Evolutionary conservation across 2,329 filamentous ascomycete species (phyloP), one percentile per base, ranked within the genome.

Genomic region (Anisogramma anomala): DNA sequence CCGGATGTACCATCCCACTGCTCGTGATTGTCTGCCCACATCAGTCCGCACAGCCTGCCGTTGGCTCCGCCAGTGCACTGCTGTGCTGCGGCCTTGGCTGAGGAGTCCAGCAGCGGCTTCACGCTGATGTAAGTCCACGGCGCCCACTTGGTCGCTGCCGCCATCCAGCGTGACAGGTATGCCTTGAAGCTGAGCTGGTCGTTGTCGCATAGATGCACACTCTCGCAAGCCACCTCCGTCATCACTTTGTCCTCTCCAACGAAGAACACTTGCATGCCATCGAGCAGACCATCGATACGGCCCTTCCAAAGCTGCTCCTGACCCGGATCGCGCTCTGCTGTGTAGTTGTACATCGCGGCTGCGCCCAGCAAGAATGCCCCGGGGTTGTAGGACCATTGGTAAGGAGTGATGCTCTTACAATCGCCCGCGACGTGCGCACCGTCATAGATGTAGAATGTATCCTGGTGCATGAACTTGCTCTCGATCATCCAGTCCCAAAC

Each of bases 321-420:
- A 14, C 22, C 53, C 1, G 41, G 33, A 13, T 41, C 34, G 5
- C 13, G 38, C 23, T 63, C 62, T 51, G 59, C 58, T 15, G 64
- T 67, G 50, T 83, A 67, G 55, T 82, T 82, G 55, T 77, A 81
- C 72, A 84, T 78, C 53, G 77, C 79, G 2, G 79, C 77, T 0
- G 73, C 71, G 7, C 80, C 80, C 2, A 76, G 68, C 30, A 86
- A 67, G 53, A 79, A 77, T 6, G 71, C 71, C 13, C 79, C 82
- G 5, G 72, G 69, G 51, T 84, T 84, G 60, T 83, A 83, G 1
- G 73, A 73, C 67, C 79, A 86, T 52, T 82, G 78, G 45, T 79
- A 73, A 2, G 68, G 70, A 13, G 72, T 69, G 41, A 79, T 60
- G 4, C 64, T 53, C 1, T 68, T 71, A 58, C 79, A 84, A 50